Evolutionary conservation across 176 grass and related monocot genomes (phyloP), one percentile per base, ranked within the genome.

Genomic region (Calamus simplicifolius): DNA sequence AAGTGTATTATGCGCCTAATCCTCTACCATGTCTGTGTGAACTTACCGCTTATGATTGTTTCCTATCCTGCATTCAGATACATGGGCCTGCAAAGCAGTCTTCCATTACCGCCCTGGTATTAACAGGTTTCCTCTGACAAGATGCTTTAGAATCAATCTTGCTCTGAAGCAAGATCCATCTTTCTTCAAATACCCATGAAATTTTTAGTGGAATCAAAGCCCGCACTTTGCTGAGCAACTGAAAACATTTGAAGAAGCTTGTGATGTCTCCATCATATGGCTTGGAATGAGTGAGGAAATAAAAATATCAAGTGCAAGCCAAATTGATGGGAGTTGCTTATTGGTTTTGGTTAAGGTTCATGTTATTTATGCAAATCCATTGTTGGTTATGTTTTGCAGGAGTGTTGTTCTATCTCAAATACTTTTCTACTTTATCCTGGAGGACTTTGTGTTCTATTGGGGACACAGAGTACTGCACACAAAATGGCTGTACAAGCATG

Each of bases 361-460:
- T 43, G 35, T 43, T 43, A 43, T 13, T 43, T 43, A 43, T 43
- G 35, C 12, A 10, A 12, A 43, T 12, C 35, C 35, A 13, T 23
- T 23, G 21, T 23, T 43, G 35, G 35, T 43, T 12, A 7, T 43
- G 35, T 43, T 67, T 66, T 53, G 6, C 31, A 67, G 64, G 64
- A 54, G 19, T 7, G 51, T 67, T 17, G 54, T 67, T 31, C 4
- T 67, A 50, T 54, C 50, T 12, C 64, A 67, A 31, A 54, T 67
- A 30, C 5, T 67, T 21, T 35, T 67, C 17, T 67, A 67, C 64
- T 67, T 67, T 50, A 55, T 67, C 51, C 30, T 67, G 27, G 64
- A 67, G 64, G 64, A 67, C 53, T 67, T 67, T 54, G 64, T 67
- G 25, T 67, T 67, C 51, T 67, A 67, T 3, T 55, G 64, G 64